A percentile compares a stretch with the other conserved stretches of the same genome.
phyloP scores from a whole-genome alignment of 2,329 filamentous ascomycete genomes.

The Neopestalotiopsis sp. region DNA sequence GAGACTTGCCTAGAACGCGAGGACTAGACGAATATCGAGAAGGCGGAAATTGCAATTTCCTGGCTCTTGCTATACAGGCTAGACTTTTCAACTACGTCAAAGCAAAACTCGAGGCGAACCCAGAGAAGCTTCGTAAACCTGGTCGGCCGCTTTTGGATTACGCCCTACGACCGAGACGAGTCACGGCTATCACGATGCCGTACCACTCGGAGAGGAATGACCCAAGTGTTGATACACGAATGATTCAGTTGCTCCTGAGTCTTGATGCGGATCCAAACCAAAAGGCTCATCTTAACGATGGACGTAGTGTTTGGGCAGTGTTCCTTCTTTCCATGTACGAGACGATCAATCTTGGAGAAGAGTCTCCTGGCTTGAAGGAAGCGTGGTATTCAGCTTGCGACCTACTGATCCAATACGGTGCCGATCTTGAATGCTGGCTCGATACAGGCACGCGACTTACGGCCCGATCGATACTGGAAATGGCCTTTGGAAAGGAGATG shows the following conservation, averaged over 20 bases:
- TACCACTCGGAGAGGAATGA: neutral
- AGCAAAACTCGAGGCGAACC: neutral
- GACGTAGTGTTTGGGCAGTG: neutral
- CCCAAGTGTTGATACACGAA: neutral
- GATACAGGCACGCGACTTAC: neutral
- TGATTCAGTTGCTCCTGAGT: neutral
- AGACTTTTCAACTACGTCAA: neutral
- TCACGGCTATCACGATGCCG: neutral
- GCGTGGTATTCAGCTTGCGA: neutral
- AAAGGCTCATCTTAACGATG: neutral
- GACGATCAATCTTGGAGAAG: neutral
- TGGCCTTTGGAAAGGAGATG: neutral
- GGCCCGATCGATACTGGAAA: neutral
- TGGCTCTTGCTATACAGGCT: neutral
- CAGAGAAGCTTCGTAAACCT: neutral
- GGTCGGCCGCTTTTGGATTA: neutral
- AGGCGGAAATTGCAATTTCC: neutral
- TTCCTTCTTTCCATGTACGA: neutral
- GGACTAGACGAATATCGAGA: neutral
- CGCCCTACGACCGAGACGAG: neutral
- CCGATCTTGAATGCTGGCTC: neutral
- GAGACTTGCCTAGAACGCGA: neutral
- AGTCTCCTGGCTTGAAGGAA: neutral
- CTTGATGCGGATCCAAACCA: neutral
- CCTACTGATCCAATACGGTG: neutral